Conservation (phyloP, 257 asterid species). For the Solanum acaule region DNA sequence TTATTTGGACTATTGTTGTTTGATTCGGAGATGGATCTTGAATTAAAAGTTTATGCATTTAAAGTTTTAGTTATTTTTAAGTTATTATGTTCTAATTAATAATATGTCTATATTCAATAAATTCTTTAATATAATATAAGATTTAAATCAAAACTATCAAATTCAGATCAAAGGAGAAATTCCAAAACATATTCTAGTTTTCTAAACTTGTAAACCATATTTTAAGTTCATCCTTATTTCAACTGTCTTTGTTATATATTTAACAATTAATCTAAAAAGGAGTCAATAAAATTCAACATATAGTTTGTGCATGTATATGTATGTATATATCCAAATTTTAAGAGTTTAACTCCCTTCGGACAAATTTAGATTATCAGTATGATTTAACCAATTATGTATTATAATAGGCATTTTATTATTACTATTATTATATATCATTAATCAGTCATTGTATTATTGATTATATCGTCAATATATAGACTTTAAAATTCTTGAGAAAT, state of each 20-base stretch:
- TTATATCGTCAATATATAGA: background rate
- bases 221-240: background rate
- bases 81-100: background rate
- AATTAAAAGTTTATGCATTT: background rate
- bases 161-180: too few relatives aligned
- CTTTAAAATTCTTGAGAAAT: background rate
- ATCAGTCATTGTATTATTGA: background rate
- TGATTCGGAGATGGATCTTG: background rate
- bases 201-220: background rate
- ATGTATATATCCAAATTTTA: too few relatives aligned
- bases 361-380: background rate
- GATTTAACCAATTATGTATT: background rate
- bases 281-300: background rate
- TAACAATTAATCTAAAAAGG: background rate
- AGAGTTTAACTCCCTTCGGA: background rate
- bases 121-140: too few relatives aligned
- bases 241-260: background rate
- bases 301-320: background rate
- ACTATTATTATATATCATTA: background rate
- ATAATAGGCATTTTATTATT: too few relatives aligned
- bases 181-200: too few relatives aligned
- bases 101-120: background rate
- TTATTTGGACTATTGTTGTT: background rate
- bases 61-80: too few relatives aligned
- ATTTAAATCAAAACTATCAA: too few relatives aligned